Conservation (phyloP, 2,329 filamentous ascomycete genomes). For the Colletotrichum sidae region DNA sequence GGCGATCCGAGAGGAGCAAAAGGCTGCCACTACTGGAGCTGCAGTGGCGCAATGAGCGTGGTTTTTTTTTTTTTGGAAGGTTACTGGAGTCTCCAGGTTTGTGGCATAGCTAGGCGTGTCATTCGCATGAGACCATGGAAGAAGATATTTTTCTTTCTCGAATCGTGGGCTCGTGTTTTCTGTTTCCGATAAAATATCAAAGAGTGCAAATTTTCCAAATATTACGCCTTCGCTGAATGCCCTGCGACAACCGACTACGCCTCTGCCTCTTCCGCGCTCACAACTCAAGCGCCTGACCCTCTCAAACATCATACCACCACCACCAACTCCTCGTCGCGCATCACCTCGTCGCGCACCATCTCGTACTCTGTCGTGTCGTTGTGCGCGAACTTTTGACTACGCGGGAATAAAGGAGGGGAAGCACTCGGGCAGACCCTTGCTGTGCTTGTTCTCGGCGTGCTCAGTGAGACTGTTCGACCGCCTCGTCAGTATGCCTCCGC, state of each 20-base stretch:
- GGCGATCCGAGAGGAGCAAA: slow-evolving; percentile 69
- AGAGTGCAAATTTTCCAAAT: slow-evolving; percentile 32
- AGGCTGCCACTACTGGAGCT: slow-evolving; percentile 40
- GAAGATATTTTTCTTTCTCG: background rate
- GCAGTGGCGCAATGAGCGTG: slow-evolving; percentile 47
- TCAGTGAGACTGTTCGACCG: slow-evolving; percentile 66
- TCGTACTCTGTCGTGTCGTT: background rate
- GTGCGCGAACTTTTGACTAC: background rate
- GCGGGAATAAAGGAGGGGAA: slow-evolving; percentile 66
- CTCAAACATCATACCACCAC: slow-evolving; percentile 4
- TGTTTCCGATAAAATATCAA: slow-evolving; percentile 25
- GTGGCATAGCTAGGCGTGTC: no score
- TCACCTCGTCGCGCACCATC: no score
- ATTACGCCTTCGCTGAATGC: slow-evolving; percentile 37
- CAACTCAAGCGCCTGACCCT: background rate
- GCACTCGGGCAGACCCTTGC: slow-evolving; percentile 76
- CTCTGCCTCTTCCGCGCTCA: background rate
- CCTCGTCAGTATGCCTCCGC: slow-evolving; percentile 24
- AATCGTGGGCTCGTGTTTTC: slow-evolving; percentile 25
- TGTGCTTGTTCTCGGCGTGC: slow-evolving; percentile 83
- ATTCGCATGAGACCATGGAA: no score
- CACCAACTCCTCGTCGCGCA: background rate
- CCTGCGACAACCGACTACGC: slow-evolving; percentile 16
- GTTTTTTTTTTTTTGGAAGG: no score
- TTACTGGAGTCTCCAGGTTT: no score